Evolutionary conservation across 1,139 yeast genomes (phyloP).

Genomic region (Debaryomyces sp.): DNA sequence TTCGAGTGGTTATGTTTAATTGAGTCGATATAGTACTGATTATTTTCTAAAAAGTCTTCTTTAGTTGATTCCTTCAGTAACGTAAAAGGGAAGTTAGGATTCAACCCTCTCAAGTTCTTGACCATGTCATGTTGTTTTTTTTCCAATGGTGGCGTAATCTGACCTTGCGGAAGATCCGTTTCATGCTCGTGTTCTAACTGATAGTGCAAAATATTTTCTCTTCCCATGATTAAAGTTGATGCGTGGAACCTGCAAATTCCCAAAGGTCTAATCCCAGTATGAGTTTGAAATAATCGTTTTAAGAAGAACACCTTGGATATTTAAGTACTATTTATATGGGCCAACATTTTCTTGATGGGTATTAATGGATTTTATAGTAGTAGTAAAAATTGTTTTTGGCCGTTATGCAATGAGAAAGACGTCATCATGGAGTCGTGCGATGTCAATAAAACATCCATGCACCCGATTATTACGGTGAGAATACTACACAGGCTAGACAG

Average conservation of each 20-base stretch:
- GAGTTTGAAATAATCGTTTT: neutral
- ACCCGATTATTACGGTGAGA: neutral
- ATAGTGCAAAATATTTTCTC: slow-evolving; percentile 46
- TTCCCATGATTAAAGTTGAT: slow-evolving; percentile 35
- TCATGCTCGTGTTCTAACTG: slow-evolving; percentile 46
- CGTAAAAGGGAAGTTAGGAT: slow-evolving; percentile 52
- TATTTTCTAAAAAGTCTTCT: slow-evolving; percentile 67
- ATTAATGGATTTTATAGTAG: neutral
- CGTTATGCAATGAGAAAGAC: slow-evolving; percentile 1
- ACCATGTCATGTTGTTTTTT: slow-evolving; percentile 4
- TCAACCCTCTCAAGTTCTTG: slow-evolving; percentile 8
- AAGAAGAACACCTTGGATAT: neutral
- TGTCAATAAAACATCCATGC: neutral
- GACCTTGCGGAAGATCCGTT: slow-evolving; percentile 28
- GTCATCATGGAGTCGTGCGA: neutral
- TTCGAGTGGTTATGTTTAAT: slow-evolving; percentile 62
- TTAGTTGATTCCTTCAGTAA: slow-evolving; percentile 59
- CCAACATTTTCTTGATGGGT: slow-evolving; percentile 1
- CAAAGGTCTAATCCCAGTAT: neutral
- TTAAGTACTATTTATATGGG: neutral
- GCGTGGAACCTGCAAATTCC: slow-evolving; percentile 1
- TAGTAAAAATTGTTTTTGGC: neutral
- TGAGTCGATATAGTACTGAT: slow-evolving; percentile 66
- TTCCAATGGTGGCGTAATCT: slow-evolving; percentile 13
- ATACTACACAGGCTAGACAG: no score